Base-by-base conservation (phyloP, 345 rosid genomes). In the Physaria fendleri region DNA sequence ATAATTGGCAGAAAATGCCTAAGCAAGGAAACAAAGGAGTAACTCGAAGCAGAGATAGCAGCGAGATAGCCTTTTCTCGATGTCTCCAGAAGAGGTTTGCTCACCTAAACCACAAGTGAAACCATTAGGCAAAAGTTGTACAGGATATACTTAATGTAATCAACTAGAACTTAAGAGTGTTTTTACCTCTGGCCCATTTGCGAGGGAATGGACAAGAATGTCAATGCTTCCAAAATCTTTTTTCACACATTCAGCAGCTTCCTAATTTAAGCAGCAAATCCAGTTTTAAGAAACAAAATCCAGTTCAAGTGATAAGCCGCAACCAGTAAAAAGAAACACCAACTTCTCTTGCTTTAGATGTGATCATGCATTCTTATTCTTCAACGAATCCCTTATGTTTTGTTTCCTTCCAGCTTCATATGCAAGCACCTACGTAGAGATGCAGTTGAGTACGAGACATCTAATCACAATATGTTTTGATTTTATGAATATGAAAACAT, bases 21-120 rank as follows among this genome's bases (percentile, higher is more conserved):
- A 66, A 89, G 90, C 45, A 89, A 71, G 56, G 99, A 93, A 68
- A 93, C 76, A 32, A 79, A 87, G 4, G 99, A 93, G 76, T 87
- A 93, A 72, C 97, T 93, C 52, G 99, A 89, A 41, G 96, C 97
- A 59, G 97, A 93, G 1, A 93, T 46, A 23, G 97, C 96, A 6
- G 97, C 96, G 29, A 93, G 92, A 64, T 93, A 89, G 39, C 99
- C 97, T 11, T 85, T 82, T 74, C 99, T 82, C 2, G 97, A 89
- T 21, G 97, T 93, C 78, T 89, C 97, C 71, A 93, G 66, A 65
- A 93, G 84, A 54, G 97, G 96, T 50, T 93, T 89, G 55, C 64
- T 85, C 14, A 93, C 99, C 97, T 93, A 42, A 67, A 58, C 16
- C 9, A 3, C 28, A 51, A 10, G n/a, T 21, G 53, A 40, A 69